Evolutionary conservation across 2,329 filamentous ascomycete genomes (phyloP), one percentile per base, ranked within the genome.

Genomic region (Hymenoscyphus repandus): DNA sequence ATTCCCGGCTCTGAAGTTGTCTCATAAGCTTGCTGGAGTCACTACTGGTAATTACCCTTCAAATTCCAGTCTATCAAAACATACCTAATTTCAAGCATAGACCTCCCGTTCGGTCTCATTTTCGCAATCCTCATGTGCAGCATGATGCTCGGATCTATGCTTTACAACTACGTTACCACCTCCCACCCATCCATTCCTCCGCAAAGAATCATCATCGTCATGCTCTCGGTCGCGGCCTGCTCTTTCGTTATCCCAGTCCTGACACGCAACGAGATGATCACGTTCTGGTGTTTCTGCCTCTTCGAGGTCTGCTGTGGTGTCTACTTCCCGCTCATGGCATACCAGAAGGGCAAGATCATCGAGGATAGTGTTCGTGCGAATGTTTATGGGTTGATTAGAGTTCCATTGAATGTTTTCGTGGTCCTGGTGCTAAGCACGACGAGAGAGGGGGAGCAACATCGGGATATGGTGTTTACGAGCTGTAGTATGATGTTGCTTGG

Each of bases 61-160:
- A 17, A 17, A 10, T 7, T 34, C 3, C 6, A 3, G 6, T 18
- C 2, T 10, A 18, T 1, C 43, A 34, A 9, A 12, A 43, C 13
- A 15, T 4, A 70, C 0, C 77, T 22, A 45, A 17, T 27, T 7
- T 15, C 43, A 13, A 7, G 4, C 22, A 7, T 27, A 45, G 80
- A 66, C 68, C 59, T 61, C 36, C 65, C 58, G 0, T 76, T 76
- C 45, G 76, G 77, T 5, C 68, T 79, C 43, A 75, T 79, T 47
- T 80, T 81, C 52, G 74, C 75, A 30, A 71, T 72, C 27, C 75
- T 81, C 56, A 81, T 83, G 79, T 76, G 75, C 22, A 71, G 76
- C 7, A 79, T 80, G 69, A 78, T 80, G 63, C 69, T 78, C 9
- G 77, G 78, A 15, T 79, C 78, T 1, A 69, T 79, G 34, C 57